Evolutionary conservation across 352 stramenopile genomes (phyloP), one percentile per base, ranked within the genome.

Genomic region (Blastocystis sp.): DNA sequence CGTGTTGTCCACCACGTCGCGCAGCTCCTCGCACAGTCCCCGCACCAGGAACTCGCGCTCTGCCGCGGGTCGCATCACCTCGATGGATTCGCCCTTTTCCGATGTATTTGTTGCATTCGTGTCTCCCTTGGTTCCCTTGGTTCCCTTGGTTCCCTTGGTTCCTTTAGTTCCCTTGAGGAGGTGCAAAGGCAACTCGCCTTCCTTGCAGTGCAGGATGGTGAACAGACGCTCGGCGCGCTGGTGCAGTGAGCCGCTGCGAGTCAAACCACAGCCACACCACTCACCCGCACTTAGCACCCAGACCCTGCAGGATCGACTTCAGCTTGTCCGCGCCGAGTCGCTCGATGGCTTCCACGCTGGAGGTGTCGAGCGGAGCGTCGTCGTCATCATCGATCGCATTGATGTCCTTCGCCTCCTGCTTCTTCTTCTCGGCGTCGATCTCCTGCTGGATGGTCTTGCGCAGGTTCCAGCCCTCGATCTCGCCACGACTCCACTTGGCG

Each of bases 1-100:
- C 0, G 92, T 94, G 86, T 95, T 93, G 17, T 92, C 91, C 40
- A 95, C 91, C 61, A 95, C 92, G 62, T 95, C 93, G 41, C 59
- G 71, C 60, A 90, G 45, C 28, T 84, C 59, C 38, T 90, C 67
- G 0, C 41, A 76, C 80, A 90, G 53, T 19, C 45, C 53, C 23
- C 62, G 34, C 4, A 90, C 66, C 7, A 79, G 23, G 19, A 65
- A 79, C 66, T 90, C 88, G 5, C 74, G 56, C 52, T 62, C 60
- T 0, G 84, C 84, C 1, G 89, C 64, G 9, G 79, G 53, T 19
- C 59, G 28, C 9, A 88, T n/a, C 60, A 70, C 62, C 34, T 88
- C 80, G 14, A 90, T 53, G 2, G 81, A 78, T 61, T 78, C 79
- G 23, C 43, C 38, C 56, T 41, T 43, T 69, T 45, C 60, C 60